These are phyloP conservation scores for Aspergillus leporis DNA, from an alignment of 495 filamentous ascomycete species.

Conservation along the genomic window DNA sequence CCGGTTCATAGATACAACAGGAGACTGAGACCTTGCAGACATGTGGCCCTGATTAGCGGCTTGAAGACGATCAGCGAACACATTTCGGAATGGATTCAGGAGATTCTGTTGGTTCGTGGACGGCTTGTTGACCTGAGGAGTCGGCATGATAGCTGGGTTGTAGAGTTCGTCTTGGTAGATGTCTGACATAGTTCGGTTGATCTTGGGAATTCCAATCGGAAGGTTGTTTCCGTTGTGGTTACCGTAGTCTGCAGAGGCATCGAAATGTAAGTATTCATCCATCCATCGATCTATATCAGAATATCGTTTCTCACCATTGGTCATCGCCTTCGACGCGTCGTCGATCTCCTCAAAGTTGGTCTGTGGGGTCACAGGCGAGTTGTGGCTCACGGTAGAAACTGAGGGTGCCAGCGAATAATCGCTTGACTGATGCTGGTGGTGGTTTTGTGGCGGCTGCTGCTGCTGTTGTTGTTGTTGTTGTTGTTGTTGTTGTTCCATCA, in stretches of 20 bases:
- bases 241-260: constrained; percentile 49
- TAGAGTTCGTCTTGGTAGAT: constrained; percentile 83
- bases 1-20: constrained; percentile 54
- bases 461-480: constrained; percentile 30
- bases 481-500: constrained; percentile 52
- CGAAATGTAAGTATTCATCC: constrained; percentile 61
- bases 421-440: constrained; percentile 30
- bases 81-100: constrained; percentile 58
- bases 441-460: constrained; percentile 32
- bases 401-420: constrained; percentile 54
- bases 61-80: constrained; percentile 74
- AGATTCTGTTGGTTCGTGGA: constrained; percentile 36
- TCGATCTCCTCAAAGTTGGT: constrained; percentile 54
- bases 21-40: constrained; percentile 59
- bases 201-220: constrained; percentile 64
- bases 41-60: constrained; percentile 74
- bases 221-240: constrained; percentile 30
- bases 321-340: constrained; percentile 46
- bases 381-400: constrained; percentile 55
- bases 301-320: constrained; percentile 53
- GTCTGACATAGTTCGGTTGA: constrained; percentile 84
- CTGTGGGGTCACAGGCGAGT: constrained; percentile 59
- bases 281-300: constrained; percentile 52
- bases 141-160: constrained; percentile 62
- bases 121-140: constrained; percentile 45